Percentiles rank a stretch among this genome's conserved stretches.
Conservation (phyloP, 2,329 filamentous ascomycete species). For the Cordyceps fumosorosea region DNA sequence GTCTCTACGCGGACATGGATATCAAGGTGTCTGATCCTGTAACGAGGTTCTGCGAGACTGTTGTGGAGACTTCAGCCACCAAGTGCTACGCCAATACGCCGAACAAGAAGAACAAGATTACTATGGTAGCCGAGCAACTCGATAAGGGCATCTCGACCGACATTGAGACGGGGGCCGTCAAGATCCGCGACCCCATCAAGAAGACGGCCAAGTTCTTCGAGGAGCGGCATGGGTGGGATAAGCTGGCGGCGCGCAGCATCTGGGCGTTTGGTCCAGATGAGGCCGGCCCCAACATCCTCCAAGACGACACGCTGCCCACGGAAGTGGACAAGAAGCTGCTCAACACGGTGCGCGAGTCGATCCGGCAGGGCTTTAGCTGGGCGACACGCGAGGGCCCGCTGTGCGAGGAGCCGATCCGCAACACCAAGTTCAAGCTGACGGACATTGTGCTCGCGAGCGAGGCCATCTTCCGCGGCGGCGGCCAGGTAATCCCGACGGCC, state of each 20-base stretch:
- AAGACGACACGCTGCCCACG: conserved; percentile 90
- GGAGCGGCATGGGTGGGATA: conserved; percentile 94
- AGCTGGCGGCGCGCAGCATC: conserved; percentile 87
- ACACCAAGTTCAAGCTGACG: conserved; percentile 94
- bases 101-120: conserved; percentile 99
- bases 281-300: conserved; percentile 86
- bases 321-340: conserved; percentile 93
- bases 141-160: conserved; percentile 93
- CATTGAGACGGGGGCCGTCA: conserved; percentile 85
- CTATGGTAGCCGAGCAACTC: conserved; percentile 93
- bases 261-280: conserved; percentile 99
- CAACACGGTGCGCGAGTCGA: conserved; percentile 79
- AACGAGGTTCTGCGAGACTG: conserved; percentile 94
- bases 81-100: conserved; percentile 97
- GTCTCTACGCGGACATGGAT: conserved; percentile 97
- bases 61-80: conserved; percentile 92
- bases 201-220: conserved; percentile 97
- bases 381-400: conserved; percentile 90
- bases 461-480: conserved; percentile 89
- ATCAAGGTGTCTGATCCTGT: conserved; percentile 98
- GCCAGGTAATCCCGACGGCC: conserved; percentile 94
- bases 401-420: conserved; percentile 98
- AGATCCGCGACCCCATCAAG: conserved; percentile 84
- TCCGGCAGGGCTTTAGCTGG: conserved; percentile 96
- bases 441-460: conserved; percentile 81